phyloP scores from a whole-genome alignment of 2,329 filamentous ascomycete genomes.

The Dothideomycetes sp. region DNA sequence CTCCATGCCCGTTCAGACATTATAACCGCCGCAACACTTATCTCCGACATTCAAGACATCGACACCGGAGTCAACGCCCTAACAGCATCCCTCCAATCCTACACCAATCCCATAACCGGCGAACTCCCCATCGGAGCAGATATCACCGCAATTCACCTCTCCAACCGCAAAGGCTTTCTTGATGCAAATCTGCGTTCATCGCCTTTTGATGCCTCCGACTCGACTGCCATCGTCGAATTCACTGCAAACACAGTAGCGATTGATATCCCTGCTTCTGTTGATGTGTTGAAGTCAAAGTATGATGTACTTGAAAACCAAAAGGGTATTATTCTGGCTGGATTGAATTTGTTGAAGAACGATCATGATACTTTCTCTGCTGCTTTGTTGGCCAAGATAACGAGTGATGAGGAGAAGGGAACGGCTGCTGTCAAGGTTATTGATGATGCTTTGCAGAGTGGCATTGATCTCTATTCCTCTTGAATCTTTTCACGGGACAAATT shows the following conservation, averaged over 20 bases:
- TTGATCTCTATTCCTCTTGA: constrained; percentile 16
- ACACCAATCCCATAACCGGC: constrained; percentile 13
- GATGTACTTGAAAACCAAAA: constrained; percentile 15
- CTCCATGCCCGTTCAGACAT: constrained; percentile 13
- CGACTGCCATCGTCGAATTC: constrained; percentile 17
- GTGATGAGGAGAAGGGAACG: constrained; percentile 7
- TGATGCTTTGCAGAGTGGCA: constrained; percentile 16
- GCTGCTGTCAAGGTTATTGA: constrained; percentile 16
- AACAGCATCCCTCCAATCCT: constrained; percentile 15
- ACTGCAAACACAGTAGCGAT: constrained; percentile 17
- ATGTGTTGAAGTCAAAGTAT: constrained; percentile 18
- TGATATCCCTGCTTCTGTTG: constrained; percentile 17
- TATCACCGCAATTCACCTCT: constrained; percentile 18
- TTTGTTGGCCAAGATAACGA: constrained; percentile 10
- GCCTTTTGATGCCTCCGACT: constrained; percentile 16
- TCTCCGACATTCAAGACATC: constrained; percentile 19
- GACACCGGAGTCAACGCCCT: constrained; percentile 16
- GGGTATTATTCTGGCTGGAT: constrained; percentile 15
- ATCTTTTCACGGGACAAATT: no score
- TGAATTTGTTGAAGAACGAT: constrained; percentile 17
- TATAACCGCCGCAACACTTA: constrained; percentile 17
- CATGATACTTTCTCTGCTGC: constrained; percentile 16
- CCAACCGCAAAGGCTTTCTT: constrained; percentile 19
- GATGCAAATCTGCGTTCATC: constrained; percentile 18
- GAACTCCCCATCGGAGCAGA: constrained; percentile 15